A percentile compares a stretch with the other conserved stretches of the same genome.
Conservation (phyloP, 331 rosid species). For the Rhamnella rubrinervis region DNA sequence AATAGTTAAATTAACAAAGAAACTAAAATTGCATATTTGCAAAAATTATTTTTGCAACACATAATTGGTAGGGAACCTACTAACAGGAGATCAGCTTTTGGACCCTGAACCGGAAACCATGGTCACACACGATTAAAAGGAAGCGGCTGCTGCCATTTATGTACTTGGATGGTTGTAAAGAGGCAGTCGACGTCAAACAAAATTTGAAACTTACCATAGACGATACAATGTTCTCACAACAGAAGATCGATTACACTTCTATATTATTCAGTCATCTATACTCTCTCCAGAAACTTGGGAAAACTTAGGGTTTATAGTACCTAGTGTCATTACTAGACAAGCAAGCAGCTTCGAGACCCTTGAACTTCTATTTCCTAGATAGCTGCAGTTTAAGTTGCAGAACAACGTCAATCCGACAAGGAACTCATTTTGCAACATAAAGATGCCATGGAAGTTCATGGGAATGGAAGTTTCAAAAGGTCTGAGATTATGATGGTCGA, state of each 20-base stretch:
- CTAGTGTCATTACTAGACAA: constrained; percentile 1
- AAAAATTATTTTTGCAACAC: no score
- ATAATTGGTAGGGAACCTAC: no score
- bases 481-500: constrained; percentile 33
- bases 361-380: constrained; percentile 9
- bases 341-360: neutral
- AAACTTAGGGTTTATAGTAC: neutral
- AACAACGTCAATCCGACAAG: constrained; percentile 3
- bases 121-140: no score
- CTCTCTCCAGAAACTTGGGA: constrained; percentile 1
- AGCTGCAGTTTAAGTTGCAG: constrained; percentile 17
- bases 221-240: constrained; percentile 11
- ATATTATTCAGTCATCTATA: neutral
- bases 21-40: no score
- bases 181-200: neutral
- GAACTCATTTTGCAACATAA: constrained; percentile 7
- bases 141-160: no score
- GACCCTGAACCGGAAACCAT: no score
- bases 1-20: no score
- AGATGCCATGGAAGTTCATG: constrained; percentile 19
- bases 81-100: no score
- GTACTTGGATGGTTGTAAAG: no score
- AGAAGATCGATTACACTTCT: constrained; percentile 13
- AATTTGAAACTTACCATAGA: constrained; percentile 1
- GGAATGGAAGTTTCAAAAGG: constrained; percentile 3